phyloP scores from a whole-genome alignment of 805 yeast genomes.

The Teunomyces stri region DNA sequence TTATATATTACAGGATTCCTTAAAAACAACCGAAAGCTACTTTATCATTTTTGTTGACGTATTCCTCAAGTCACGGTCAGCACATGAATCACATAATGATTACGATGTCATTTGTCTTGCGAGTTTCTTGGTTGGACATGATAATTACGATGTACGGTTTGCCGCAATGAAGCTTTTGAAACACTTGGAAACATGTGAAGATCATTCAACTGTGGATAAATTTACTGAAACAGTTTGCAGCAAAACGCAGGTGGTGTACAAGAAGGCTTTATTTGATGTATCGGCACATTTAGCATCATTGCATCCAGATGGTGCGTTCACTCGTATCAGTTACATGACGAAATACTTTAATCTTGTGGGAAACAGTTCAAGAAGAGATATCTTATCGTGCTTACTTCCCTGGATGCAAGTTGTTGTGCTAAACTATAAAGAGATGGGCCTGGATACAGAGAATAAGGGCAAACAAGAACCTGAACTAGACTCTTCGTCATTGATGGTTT shows the following conservation, averaged over 20 bases:
- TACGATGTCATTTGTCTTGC: conserved; percentile 74
- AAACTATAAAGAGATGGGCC: conserved; percentile 19
- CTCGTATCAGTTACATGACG: conserved; percentile 70
- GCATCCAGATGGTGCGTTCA: conserved; percentile 54
- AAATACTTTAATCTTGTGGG: conserved; percentile 61
- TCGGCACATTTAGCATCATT: conserved; percentile 65
- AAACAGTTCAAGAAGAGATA: conserved; percentile 65
- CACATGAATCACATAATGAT: conserved; percentile 40
- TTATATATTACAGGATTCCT: conserved; percentile 51
- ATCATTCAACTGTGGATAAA: conserved; percentile 47
- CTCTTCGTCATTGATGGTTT: conserved; percentile 56
- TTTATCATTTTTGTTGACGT: conserved; percentile 71
- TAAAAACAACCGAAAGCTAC: conserved; percentile 61
- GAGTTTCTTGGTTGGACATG: conserved; percentile 75
- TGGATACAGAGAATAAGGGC: conserved; percentile 9
- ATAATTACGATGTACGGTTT: conserved; percentile 61
- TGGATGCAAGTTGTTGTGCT: conserved; percentile 89
- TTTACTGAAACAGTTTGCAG: conserved; percentile 73
- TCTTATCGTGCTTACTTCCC: conserved; percentile 77
- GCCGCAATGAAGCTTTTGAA: conserved; percentile 72
- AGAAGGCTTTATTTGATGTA: conserved; percentile 77
- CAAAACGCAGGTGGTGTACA: conserved; percentile 77
- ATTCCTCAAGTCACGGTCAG: conserved; percentile 46
- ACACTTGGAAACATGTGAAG: conserved; percentile 51
- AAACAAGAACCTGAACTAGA: conserved; percentile 14